These are phyloP conservation scores for Paraphoma chrysanthemicola DNA, from an alignment of 2,329 filamentous ascomycete species.

Conservation along the genomic window DNA sequence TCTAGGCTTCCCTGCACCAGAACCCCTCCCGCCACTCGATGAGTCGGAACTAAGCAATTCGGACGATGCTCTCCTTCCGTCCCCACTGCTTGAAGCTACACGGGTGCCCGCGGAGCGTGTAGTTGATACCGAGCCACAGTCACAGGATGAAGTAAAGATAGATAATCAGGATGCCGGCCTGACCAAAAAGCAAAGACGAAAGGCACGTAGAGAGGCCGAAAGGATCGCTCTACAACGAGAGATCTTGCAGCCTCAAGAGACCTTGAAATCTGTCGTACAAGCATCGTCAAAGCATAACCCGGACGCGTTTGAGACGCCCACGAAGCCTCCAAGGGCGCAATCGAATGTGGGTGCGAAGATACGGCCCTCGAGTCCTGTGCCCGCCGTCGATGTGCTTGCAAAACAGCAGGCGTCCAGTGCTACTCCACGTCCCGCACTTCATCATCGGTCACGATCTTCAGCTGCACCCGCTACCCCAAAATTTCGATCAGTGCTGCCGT, in stretches of 20 bases:
- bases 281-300: background rate
- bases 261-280: background rate
- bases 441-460: background rate
- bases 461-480: conserved; percentile 4
- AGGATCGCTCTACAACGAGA: background rate
- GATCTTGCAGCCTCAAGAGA: background rate
- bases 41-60: conserved; percentile 49
- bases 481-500: conserved; percentile 10
- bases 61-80: conserved; percentile 49
- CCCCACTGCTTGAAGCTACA: conserved; percentile 11
- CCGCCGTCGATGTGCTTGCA: conserved; percentile 2
- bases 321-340: conserved; percentile 11
- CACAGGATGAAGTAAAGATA: background rate
- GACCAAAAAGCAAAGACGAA: conserved; percentile 35
- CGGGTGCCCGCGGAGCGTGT: conserved; percentile 1
- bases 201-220: conserved; percentile 33
- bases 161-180: conserved; percentile 8
- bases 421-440: conserved; percentile 9
- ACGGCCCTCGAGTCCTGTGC: conserved; percentile 24
- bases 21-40: conserved; percentile 28
- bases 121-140: background rate
- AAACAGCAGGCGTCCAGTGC: conserved; percentile 18
- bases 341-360: conserved; percentile 41
- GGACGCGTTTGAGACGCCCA: background rate
- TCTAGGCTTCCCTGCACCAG: conserved; percentile 45